Evolutionary conservation across 2,329 filamentous ascomycete genomes (phyloP).

Genomic region (Claviceps humidiphila): DNA sequence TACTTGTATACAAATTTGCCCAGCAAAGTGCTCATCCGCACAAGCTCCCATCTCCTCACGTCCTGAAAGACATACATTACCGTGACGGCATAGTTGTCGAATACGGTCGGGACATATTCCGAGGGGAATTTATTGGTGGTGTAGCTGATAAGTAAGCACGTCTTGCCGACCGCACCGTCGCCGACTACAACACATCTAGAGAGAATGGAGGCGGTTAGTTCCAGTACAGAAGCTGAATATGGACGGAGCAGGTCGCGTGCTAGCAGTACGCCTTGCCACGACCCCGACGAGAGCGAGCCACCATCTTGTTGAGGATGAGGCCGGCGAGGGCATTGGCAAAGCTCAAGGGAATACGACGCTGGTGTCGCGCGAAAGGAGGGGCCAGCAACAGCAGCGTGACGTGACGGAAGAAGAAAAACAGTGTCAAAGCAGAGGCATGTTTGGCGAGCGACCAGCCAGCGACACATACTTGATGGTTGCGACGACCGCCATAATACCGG

Average conservation of each 20-base stretch:
- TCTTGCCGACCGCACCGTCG: constrained; percentile 98
- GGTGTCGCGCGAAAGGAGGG: background rate
- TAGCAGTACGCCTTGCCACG: background rate
- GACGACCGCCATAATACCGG: constrained; percentile 42
- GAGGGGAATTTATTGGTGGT: constrained; percentile 99
- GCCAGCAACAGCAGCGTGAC: constrained; percentile 7
- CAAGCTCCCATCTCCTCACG: constrained; percentile 1
- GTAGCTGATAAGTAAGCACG: constrained; percentile 96
- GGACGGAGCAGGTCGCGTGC: background rate
- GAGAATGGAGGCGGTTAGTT: background rate
- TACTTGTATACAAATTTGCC: background rate
- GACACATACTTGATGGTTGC: constrained; percentile 49
- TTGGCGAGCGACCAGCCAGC: constrained; percentile 4
- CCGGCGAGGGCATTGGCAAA: background rate
- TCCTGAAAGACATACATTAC: constrained; percentile 67
- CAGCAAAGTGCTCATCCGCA: background rate
- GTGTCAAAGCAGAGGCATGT: background rate
- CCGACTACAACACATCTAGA: constrained; percentile 92
- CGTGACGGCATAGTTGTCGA: constrained; percentile 99
- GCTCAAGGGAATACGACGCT: background rate
- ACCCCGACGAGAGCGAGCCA: background rate
- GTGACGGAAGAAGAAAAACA: constrained; percentile 1
- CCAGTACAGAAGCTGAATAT: background rate
- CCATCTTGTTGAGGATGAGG: background rate
- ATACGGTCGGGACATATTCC: constrained; percentile 98